These are phyloP conservation scores for Scheffersomyces illinoinensis DNA, from an alignment of 1,139 yeast genomes.

Conservation along the genomic window DNA sequence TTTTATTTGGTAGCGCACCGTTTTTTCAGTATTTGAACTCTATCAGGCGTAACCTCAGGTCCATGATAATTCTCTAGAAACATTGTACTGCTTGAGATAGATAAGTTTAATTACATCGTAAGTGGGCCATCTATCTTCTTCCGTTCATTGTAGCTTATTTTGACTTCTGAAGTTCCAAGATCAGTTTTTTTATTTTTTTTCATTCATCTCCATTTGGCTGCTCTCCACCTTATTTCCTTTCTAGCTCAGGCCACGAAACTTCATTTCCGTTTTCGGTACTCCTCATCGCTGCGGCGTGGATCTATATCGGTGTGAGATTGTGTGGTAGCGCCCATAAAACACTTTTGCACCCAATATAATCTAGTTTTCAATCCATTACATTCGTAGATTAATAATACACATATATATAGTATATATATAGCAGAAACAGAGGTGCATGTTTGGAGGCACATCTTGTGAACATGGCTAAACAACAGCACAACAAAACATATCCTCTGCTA, in stretches of 20 bases:
- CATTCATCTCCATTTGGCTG: background rate
- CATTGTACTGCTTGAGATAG: background rate
- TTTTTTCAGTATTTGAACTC: background rate
- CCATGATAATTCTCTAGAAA: background rate
- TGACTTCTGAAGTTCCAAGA: too few species aligned
- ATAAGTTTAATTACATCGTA: background rate
- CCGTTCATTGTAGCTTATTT: too few species aligned
- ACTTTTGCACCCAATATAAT: background rate
- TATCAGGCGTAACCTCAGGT: background rate
- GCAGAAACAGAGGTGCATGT: background rate
- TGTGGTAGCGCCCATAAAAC: background rate
- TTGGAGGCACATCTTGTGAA: background rate
- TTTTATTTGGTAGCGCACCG: background rate
- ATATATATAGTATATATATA: background rate
- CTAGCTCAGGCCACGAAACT: background rate
- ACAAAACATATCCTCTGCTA: constrained; percentile 1
- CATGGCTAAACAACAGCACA: background rate
- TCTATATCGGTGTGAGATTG: background rate
- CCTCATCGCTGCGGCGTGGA: background rate
- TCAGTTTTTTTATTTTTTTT: too few species aligned
- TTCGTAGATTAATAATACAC: background rate
- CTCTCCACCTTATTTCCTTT: background rate
- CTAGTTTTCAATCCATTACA: background rate
- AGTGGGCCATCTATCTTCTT: background rate
- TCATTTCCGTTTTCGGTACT: background rate